These are phyloP conservation scores for Sporisorium iseilematis-ciliati DNA, from an alignment of 1,284 basidiomycete species.

Conservation along the genomic window DNA sequence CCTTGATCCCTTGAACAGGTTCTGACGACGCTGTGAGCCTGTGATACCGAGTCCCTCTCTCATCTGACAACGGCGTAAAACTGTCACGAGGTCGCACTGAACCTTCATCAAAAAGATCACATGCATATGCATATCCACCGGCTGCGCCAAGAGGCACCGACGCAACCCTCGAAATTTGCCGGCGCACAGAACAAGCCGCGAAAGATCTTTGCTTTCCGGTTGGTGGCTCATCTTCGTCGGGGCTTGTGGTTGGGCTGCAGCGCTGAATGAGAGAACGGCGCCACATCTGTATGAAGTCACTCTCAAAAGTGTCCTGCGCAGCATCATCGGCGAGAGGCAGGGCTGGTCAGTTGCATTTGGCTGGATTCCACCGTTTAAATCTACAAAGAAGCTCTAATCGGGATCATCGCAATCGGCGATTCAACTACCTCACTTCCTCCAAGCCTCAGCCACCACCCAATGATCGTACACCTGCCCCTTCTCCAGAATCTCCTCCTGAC, in stretches of 20 bases:
- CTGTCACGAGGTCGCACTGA: not conserved
- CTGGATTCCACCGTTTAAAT: not conserved
- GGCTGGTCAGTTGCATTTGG: not conserved
- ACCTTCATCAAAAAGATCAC: not conserved
- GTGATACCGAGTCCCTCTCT: no score
- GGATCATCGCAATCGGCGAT: not conserved
- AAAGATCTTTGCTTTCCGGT: not conserved
- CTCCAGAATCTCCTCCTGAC: constrained; percentile 53
- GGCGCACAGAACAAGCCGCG: no score
- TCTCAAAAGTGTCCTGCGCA: not conserved
- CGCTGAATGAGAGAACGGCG: not conserved
- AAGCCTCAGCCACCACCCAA: constrained; percentile 55
- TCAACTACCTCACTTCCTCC: constrained; percentile 20
- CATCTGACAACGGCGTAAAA: no score
- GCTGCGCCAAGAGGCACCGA: not conserved
- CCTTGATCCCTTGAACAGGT: no score
- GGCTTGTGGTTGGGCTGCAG: not conserved
- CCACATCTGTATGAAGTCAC: not conserved
- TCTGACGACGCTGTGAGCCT: no score
- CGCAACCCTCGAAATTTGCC: constrained; percentile 1
- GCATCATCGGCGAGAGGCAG: not conserved
- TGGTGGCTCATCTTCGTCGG: not conserved
- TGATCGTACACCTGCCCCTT: constrained; percentile 55
- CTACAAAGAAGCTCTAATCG: not conserved
- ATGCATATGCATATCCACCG: not conserved